Conservation (phyloP, 2,329 filamentous ascomycete species). For the Penicillium thymicola region DNA sequence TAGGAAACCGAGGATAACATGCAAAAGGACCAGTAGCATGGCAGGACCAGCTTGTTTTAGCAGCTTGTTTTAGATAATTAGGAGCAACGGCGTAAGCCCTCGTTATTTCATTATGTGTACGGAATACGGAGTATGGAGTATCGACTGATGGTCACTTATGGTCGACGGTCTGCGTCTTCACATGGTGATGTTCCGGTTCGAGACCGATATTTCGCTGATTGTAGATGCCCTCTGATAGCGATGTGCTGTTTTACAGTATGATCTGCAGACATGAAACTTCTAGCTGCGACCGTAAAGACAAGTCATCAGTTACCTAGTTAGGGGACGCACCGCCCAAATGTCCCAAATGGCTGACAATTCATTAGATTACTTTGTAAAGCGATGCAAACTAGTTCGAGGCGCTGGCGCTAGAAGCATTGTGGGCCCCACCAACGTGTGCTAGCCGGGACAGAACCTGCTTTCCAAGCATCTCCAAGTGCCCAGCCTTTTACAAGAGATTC, state of each 20-base stretch:
- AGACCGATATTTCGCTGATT: neutral
- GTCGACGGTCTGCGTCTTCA: neutral
- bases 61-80: neutral
- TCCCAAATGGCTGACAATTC: no score
- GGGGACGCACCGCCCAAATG: neutral
- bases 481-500: slow-evolving; percentile 6
- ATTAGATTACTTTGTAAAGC: neutral
- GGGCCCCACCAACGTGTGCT: slow-evolving; percentile 1
- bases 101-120: no score
- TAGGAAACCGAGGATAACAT: neutral
- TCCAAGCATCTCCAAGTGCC: neutral
- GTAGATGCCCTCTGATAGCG: neutral
- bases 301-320: neutral
- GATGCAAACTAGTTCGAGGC: slow-evolving; percentile 6
- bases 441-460: slow-evolving; percentile 4
- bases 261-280: neutral
- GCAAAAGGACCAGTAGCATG: neutral
- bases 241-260: neutral
- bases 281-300: neutral
- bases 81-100: neutral
- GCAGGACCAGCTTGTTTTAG: neutral
- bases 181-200: neutral
- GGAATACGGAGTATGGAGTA: neutral
- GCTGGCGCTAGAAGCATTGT: slow-evolving; percentile 7
- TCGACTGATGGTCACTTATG: neutral